A percentile compares a stretch with the other conserved stretches of the same genome.
These are phyloP conservation scores for Lophium mytilinum DNA, from an alignment of 495 filamentous ascomycete species.

Conservation along the genomic window DNA sequence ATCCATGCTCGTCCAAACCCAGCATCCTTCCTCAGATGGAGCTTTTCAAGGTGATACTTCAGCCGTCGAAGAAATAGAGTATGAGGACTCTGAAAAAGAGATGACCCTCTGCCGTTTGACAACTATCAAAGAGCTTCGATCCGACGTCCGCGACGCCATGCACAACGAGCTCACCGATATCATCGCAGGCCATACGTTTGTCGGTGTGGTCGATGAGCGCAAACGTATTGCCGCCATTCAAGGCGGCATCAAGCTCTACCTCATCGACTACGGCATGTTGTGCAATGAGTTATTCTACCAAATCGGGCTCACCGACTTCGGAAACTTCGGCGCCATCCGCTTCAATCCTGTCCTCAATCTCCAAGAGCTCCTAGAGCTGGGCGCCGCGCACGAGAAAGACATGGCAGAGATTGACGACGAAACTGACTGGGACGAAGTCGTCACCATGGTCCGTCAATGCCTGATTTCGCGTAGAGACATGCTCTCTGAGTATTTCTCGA, in stretches of 20 bases:
- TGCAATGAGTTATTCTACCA: slow-evolving; percentile 96
- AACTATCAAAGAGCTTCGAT: slow-evolving; percentile 77
- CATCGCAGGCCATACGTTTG: slow-evolving; percentile 84
- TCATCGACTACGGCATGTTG: slow-evolving; percentile 87
- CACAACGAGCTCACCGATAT: slow-evolving; percentile 85
- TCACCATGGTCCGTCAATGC: slow-evolving; percentile 49
- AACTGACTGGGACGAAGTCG: slow-evolving; percentile 59
- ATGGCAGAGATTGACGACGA: slow-evolving; percentile 40
- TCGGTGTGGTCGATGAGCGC: slow-evolving; percentile 83
- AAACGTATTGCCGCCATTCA: slow-evolving; percentile 88
- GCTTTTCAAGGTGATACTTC: slow-evolving; percentile 1
- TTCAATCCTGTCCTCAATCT: slow-evolving; percentile 71
- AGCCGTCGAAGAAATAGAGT: slow-evolving; percentile 47
- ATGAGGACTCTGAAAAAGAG: slow-evolving; percentile 63
- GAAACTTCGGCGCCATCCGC: slow-evolving; percentile 80
- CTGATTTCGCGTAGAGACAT: slow-evolving; percentile 73
- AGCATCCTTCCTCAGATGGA: slow-evolving; percentile 18
- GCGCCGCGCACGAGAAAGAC: slow-evolving; percentile 57
- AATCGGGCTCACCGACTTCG: slow-evolving; percentile 90
- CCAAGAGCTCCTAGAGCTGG: slow-evolving; percentile 61
- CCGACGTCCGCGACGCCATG: slow-evolving; percentile 71
- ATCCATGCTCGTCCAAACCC: slow-evolving; percentile 66
- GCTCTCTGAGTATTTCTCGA: slow-evolving; percentile 84
- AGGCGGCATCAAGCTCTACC: slow-evolving; percentile 82
- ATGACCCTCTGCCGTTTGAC: slow-evolving; percentile 58